Evolutionary conservation across 2,329 filamentous ascomycete genomes (phyloP).

Genomic region (Myrmaecium sp.): DNA sequence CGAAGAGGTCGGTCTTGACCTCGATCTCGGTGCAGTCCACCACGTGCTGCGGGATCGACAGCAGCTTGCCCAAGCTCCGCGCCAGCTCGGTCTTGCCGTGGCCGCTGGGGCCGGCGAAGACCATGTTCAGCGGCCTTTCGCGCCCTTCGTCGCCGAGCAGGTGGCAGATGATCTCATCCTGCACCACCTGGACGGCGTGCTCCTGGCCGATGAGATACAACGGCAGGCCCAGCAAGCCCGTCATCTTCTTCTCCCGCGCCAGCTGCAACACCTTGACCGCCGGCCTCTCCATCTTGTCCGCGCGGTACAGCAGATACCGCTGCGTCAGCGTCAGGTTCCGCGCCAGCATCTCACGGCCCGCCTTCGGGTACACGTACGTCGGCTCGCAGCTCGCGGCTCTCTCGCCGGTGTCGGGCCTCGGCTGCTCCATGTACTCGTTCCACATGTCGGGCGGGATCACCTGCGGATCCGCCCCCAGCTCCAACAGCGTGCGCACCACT

Average conservation of each 20-base stretch:
- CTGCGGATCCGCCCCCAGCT: neutral
- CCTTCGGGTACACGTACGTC: neutral
- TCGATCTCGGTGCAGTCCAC: conserved; percentile 26
- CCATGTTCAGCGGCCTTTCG: conserved; percentile 18
- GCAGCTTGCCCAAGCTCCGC: conserved; percentile 21
- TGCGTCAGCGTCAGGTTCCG: neutral
- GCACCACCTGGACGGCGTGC: conserved; percentile 10
- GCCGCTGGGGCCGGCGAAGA: conserved; percentile 29
- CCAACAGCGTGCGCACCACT: conserved; percentile 2
- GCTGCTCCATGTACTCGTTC: neutral
- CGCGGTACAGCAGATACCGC: conserved; percentile 1
- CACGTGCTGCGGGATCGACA: conserved; percentile 19
- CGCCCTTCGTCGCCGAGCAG: conserved; percentile 11
- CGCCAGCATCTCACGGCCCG: neutral
- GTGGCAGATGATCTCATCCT: conserved; percentile 15
- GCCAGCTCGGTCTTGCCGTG: conserved; percentile 36
- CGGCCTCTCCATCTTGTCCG: neutral
- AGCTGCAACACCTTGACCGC: conserved; percentile 1
- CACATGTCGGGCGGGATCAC: conserved; percentile 1
- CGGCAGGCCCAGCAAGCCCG: conserved; percentile 13
- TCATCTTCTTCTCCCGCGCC: conserved; percentile 3
- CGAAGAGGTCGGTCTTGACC: conserved; percentile 26
- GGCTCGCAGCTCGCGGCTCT: no score
- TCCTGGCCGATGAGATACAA: conserved; percentile 22
- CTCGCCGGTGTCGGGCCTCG: neutral